Conservation (phyloP, 352 stramenopile species). For the Blastocystis sp. region DNA sequence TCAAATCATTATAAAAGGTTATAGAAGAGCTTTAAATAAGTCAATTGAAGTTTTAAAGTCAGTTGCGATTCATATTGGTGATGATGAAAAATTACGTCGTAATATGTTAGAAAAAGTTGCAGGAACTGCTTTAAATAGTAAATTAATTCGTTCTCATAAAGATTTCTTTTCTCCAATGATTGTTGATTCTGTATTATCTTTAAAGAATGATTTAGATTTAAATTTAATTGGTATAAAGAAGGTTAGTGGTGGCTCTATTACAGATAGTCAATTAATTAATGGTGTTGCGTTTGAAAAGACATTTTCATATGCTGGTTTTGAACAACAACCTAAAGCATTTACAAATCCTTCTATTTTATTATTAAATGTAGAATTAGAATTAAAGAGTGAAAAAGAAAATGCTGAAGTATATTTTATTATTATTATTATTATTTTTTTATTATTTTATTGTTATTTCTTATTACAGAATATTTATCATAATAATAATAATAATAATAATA, state of each 20-base stretch:
- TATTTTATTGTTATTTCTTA: neutral
- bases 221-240: conserved; percentile 88
- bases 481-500: neutral
- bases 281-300: conserved; percentile 98
- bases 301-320: conserved; percentile 96
- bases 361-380: conserved; percentile 91
- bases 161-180: conserved; percentile 92
- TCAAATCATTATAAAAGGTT: conserved; percentile 66
- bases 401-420: conserved; percentile 68
- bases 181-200: conserved; percentile 73
- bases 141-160: conserved; percentile 87
- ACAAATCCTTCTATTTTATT: conserved; percentile 80
- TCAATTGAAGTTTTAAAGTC: conserved; percentile 62
- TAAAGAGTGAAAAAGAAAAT: conserved; percentile 97
- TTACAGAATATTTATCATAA: neutral
- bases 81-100: conserved; percentile 48
- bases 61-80: conserved; percentile 58
- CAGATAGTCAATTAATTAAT: conserved; percentile 83
- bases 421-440: neutral
- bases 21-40: conserved; percentile 58
- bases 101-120: conserved; percentile 70
- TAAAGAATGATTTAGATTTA: conserved; percentile 59
- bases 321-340: conserved; percentile 96
- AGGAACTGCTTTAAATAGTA: conserved; percentile 88
- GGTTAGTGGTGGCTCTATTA: conserved; percentile 82